phyloP scores from a whole-genome alignment of 2,329 filamentous ascomycete species.

The Conoideocrella luteorostrata region DNA sequence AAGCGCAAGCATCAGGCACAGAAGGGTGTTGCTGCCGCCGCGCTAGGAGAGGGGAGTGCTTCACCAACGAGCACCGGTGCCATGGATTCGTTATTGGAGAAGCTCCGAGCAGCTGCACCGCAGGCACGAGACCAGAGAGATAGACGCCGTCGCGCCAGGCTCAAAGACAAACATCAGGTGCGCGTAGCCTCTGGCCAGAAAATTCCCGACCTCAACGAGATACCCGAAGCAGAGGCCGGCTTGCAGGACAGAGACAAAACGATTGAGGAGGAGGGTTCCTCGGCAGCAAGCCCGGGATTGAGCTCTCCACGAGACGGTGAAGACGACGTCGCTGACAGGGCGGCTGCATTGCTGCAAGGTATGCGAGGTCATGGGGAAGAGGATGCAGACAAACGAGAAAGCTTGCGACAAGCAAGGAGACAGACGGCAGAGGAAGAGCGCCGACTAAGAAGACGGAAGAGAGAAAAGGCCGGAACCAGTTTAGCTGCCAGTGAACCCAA shows the following conservation, averaged over 20 bases:
- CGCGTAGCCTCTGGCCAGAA: conserved; percentile 84
- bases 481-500: conserved; percentile 19
- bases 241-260: conserved; percentile 27
- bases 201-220: conserved; percentile 64
- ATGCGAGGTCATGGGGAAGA: conserved; percentile 62
- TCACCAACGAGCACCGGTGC: conserved; percentile 75
- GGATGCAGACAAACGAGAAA: conserved; percentile 47
- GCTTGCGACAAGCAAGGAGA: conserved; percentile 52
- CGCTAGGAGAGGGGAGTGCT: conserved; percentile 40
- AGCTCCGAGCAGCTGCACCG: conserved; percentile 85
- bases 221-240: conserved; percentile 46
- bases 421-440: conserved; percentile 78
- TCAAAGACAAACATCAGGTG: conserved; percentile 87
- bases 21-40: conserved; percentile 37
- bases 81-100: conserved; percentile 94
- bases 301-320: conserved; percentile 40
- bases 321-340: conserved; percentile 78
- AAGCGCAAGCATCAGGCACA: conserved; percentile 78
- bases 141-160: conserved; percentile 73
- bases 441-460: conserved; percentile 57
- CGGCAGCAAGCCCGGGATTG: conserved; percentile 43
- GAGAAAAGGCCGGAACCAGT: conserved; percentile 49
- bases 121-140: conserved; percentile 86
- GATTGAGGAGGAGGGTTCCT: conserved; percentile 42
- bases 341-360: conserved; percentile 76